phyloP scores from a whole-genome alignment of 1,139 yeast genomes.

The Pichia sp. region DNA sequence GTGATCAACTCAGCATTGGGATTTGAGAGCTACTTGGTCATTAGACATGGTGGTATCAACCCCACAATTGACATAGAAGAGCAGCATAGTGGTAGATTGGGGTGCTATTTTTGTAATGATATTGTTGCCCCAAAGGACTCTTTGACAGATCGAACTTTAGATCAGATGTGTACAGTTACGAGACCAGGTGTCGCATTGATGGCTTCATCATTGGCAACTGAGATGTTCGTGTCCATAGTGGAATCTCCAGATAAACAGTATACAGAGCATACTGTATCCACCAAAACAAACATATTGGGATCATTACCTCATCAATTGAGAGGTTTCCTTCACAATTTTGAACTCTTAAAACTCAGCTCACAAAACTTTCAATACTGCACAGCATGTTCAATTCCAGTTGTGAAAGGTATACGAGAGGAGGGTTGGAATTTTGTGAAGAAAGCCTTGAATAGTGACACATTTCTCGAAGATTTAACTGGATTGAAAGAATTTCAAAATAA shows the following conservation, averaged over 20 bases:
- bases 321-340: constrained; percentile 68
- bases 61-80: constrained; percentile 18
- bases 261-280: constrained; percentile 34
- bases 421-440: constrained; percentile 79
- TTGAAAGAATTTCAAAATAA: constrained; percentile 61
- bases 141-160: constrained; percentile 75
- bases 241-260: constrained; percentile 53
- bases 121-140: constrained; percentile 92
- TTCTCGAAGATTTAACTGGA: constrained; percentile 74
- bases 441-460: constrained; percentile 59
- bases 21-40: constrained; percentile 84
- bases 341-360: constrained; percentile 56
- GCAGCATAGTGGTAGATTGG: constrained; percentile 39
- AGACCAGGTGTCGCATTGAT: constrained; percentile 90
- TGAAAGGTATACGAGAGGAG: constrained; percentile 38
- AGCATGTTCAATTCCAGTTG: constrained; percentile 65
- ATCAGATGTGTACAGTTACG: constrained; percentile 98
- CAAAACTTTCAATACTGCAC: constrained; percentile 75
- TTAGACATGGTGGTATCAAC: constrained; percentile 70
- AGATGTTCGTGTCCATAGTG: constrained; percentile 63
- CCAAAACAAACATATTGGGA: constrained; percentile 45
- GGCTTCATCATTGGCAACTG: constrained; percentile 86
- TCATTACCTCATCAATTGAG: constrained; percentile 82
- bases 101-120: constrained; percentile 95
- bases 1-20: constrained; percentile 94